These are phyloP conservation scores for Tulasnella sp. DNA, from an alignment of 768 basidiomycete species.

Conservation along the genomic window DNA sequence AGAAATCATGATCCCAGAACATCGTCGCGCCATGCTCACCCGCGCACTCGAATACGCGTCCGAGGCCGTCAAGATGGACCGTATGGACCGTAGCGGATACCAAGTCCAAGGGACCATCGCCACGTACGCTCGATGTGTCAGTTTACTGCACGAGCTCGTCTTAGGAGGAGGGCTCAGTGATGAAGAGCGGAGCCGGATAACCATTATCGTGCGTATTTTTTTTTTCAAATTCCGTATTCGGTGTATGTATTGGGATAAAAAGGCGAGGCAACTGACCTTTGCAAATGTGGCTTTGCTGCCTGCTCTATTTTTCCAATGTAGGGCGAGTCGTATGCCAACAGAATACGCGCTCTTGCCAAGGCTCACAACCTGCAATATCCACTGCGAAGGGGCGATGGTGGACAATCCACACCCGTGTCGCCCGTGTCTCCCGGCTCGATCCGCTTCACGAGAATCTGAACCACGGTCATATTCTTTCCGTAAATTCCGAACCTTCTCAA, in stretches of 20 bases:
- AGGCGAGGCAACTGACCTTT: too few relatives aligned
- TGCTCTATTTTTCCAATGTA: background rate
- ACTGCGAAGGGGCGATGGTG: background rate
- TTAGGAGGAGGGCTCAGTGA: background rate
- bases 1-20: background rate
- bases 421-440: background rate
- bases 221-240: background rate
- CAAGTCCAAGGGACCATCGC: background rate
- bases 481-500: too few relatives aligned
- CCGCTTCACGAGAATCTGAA: background rate
- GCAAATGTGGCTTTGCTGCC: too few relatives aligned
- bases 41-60: constrained; percentile 1
- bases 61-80: constrained; percentile 12
- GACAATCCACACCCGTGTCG: background rate
- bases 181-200: background rate
- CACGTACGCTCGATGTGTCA: constrained; percentile 2
- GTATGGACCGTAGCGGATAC: background rate
- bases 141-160: background rate
- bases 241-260: constrained; percentile 31
- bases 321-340: background rate
- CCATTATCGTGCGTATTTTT: background rate
- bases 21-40: background rate
- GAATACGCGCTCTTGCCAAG: background rate
- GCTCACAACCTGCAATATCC: background rate
- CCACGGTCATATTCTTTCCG: background rate